Percentiles rank a stretch among this genome's conserved stretches.
Conservation (phyloP, 2,329 filamentous ascomycete genomes). For the Phyllosticta ampelicida region DNA sequence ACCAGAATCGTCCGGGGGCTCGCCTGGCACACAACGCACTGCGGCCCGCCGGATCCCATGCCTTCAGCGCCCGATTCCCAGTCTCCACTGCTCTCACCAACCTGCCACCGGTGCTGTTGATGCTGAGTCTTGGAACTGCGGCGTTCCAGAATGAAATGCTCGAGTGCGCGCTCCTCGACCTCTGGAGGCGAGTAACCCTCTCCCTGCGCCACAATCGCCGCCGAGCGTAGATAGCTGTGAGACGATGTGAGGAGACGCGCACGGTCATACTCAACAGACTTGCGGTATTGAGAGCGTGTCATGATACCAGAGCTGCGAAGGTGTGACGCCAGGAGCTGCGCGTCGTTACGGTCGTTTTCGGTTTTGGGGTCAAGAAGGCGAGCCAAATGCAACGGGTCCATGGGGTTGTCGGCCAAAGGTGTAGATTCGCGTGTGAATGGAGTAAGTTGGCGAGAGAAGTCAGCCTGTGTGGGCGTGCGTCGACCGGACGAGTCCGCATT, state of each 20-base stretch:
- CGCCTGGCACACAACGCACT: slow-evolving; percentile 88
- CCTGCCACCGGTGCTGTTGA: slow-evolving; percentile 3
- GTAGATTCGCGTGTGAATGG: slow-evolving; percentile 45
- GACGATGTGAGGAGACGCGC: slow-evolving; percentile 51
- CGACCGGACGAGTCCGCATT: slow-evolving; percentile 41
- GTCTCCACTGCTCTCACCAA: slow-evolving; percentile 12
- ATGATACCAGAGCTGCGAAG: slow-evolving; percentile 60
- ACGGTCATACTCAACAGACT: slow-evolving; percentile 56
- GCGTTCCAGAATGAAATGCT: slow-evolving; percentile 47
- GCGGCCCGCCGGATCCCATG: slow-evolving; percentile 63
- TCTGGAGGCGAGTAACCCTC: slow-evolving; percentile 29
- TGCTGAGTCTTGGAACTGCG: slow-evolving; percentile 31
- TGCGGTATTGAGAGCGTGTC: slow-evolving; percentile 69
- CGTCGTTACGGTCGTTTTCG: slow-evolving; percentile 68
- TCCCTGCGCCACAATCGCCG: slow-evolving; percentile 25
- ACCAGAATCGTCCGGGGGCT: slow-evolving; percentile 80
- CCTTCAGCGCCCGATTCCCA: slow-evolving; percentile 66
- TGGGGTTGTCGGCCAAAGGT: slow-evolving; percentile 48
- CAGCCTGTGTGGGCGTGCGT: slow-evolving; percentile 63
- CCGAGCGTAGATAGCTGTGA: slow-evolving; percentile 17
- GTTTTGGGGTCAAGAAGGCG: slow-evolving; percentile 71
- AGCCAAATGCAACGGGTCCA: slow-evolving; percentile 61
- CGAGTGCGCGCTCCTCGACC: slow-evolving; percentile 49
- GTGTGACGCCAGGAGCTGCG: slow-evolving; percentile 69
- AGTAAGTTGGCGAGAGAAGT: slow-evolving; percentile 16